phyloP scores from a whole-genome alignment of 305 asterid genomes.

The Plantago rigida region DNA sequence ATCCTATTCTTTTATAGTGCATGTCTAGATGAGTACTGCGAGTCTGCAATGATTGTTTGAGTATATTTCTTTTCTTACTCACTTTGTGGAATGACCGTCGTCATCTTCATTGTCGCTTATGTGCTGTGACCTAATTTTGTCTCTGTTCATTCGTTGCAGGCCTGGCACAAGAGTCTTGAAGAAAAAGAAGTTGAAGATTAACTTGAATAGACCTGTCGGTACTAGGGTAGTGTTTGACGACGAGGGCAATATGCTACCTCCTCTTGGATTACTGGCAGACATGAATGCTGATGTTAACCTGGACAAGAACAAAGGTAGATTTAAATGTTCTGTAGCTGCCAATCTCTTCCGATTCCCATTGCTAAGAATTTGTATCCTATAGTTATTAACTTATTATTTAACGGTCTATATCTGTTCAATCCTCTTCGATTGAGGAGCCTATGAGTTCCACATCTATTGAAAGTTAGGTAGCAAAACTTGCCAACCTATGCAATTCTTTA shows the following conservation, averaged over 20 bases:
- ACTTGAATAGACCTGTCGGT: slow-evolving; percentile 70
- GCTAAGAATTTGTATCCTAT: background rate
- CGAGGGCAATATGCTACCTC: slow-evolving; percentile 66
- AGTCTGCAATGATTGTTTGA: background rate
- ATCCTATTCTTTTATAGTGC: background rate
- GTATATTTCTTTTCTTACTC: background rate
- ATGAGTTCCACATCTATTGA: too few relatives aligned
- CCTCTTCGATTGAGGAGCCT: too few relatives aligned
- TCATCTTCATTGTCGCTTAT: background rate
- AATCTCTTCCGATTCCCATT: background rate
- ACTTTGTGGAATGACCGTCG: background rate
- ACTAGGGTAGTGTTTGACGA: slow-evolving; percentile 80
- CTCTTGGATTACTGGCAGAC: slow-evolving; percentile 59
- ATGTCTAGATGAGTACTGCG: background rate
- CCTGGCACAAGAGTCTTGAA: slow-evolving; percentile 54
- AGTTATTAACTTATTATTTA: too few relatives aligned
- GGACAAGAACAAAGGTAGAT: slow-evolving; percentile 60
- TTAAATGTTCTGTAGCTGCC: background rate
- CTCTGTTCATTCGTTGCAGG: slow-evolving; percentile 29
- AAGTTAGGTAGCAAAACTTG: too few relatives aligned
- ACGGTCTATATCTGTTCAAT: too few relatives aligned
- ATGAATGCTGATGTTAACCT: slow-evolving; percentile 30
- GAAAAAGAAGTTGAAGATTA: slow-evolving; percentile 85
- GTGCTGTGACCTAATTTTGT: slow-evolving; percentile 6
- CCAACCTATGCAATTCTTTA: too few relatives aligned